Percentiles rank a stretch among this genome's conserved stretches.
Conservation (phyloP, 768 basidiomycete species). For the Leccinum subtestaceum region DNA sequence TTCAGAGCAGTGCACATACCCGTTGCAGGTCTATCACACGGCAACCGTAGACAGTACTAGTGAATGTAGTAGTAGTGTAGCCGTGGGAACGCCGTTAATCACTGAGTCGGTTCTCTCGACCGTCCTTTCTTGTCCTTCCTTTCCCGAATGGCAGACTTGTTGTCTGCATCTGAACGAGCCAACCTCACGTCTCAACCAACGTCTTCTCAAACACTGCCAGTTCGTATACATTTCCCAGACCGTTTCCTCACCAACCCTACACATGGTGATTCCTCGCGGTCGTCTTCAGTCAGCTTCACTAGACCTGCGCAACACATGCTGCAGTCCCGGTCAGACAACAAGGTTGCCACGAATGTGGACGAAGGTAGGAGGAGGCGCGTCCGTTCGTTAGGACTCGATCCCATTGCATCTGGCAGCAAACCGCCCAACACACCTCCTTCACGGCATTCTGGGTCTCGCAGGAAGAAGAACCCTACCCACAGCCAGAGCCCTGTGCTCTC, state of each 20-base stretch:
- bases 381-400: slow-evolving; percentile 21
- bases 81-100: slow-evolving; percentile 18
- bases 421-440: slow-evolving; percentile 15
- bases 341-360: slow-evolving; percentile 1
- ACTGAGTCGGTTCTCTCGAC: neutral
- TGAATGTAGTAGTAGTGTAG: neutral
- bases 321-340: slow-evolving; percentile 15
- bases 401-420: slow-evolving; percentile 12
- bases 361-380: slow-evolving; percentile 23
- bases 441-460: slow-evolving; percentile 18
- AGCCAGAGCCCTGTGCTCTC: slow-evolving; percentile 16
- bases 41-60: slow-evolving; percentile 3
- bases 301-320: slow-evolving; percentile 15
- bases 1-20: slow-evolving; percentile 4
- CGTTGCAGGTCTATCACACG: slow-evolving; percentile 10
- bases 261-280: slow-evolving; percentile 31
- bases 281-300: slow-evolving; percentile 27
- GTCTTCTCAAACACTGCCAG: slow-evolving; percentile 12
- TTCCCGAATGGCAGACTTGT: slow-evolving; percentile 31
- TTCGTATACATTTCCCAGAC: slow-evolving; percentile 37
- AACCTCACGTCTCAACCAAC: slow-evolving; percentile 12
- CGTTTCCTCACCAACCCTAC: slow-evolving; percentile 26
- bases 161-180: slow-evolving; percentile 18
- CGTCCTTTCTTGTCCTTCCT: neutral
- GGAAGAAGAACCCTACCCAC: slow-evolving; percentile 18